phyloP scores from a whole-genome alignment of 345 rosid species.

The Gossypium sturtianum region DNA sequence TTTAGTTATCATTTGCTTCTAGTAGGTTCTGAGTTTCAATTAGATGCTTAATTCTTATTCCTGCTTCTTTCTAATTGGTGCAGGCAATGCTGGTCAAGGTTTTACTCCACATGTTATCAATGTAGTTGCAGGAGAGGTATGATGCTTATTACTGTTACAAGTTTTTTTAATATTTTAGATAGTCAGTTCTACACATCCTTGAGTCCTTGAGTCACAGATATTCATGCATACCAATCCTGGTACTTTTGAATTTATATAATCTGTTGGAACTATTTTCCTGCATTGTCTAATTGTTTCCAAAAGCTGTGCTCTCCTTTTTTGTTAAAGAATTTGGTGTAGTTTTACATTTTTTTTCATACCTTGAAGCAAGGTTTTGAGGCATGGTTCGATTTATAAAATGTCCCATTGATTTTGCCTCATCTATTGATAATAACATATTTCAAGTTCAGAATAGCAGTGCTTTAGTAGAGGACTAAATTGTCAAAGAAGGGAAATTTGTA shows the following conservation, averaged over 20 bases:
- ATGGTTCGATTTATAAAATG: not conserved
- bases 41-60: slow-evolving; percentile 1
- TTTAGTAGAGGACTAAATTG: not conserved
- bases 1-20: not conserved
- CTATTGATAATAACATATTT: not conserved
- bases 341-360: not conserved
- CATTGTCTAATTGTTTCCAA: not conserved
- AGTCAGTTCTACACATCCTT: not conserved
- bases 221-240: not conserved
- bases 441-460: not conserved
- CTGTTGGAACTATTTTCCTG: not conserved
- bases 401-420: not conserved
- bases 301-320: not conserved
- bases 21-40: not conserved
- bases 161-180: not conserved
- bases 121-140: slow-evolving; percentile 83
- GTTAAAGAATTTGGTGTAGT: not conserved
- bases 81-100: slow-evolving; percentile 70
- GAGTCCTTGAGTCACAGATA: not conserved
- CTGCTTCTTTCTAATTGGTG: slow-evolving; percentile 18
- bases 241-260: not conserved
- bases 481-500: not conserved
- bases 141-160: slow-evolving; percentile 10
- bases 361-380: not conserved
- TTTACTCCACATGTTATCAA: slow-evolving; percentile 71